Percentiles rank a stretch among this genome's conserved stretches.
Evolutionary conservation across 129 eudicot species (phyloP).

Genomic region (Helianthus annuus): HanXRQr2.0-SUNRISE NC_035438.2:39196733-39197232

Average conservation of each 20-base stretch:
- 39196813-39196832: too few relatives aligned
- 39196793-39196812: neutral
- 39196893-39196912: too few relatives aligned
- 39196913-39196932: too few relatives aligned
- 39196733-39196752: slow-evolving; percentile 53
- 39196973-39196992: neutral
- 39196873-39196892: too few relatives aligned
- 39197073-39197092: neutral
- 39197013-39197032: slow-evolving; percentile 9
- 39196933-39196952: too few relatives aligned
- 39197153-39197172: neutral
- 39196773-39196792: neutral
- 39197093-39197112: slow-evolving; percentile 5
- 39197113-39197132: slow-evolving; percentile 16
- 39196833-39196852: too few relatives aligned
- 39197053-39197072: slow-evolving; percentile 15
- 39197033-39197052: neutral
- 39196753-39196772: neutral
- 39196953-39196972: neutral
- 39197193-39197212: neutral
- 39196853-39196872: too few relatives aligned
- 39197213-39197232: neutral
- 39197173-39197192: slow-evolving; percentile 13
- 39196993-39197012: slow-evolving; percentile 11
- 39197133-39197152: neutral